Base-by-base conservation (phyloP, 306 rosid species). In the Cucumis hystrix region DNA sequence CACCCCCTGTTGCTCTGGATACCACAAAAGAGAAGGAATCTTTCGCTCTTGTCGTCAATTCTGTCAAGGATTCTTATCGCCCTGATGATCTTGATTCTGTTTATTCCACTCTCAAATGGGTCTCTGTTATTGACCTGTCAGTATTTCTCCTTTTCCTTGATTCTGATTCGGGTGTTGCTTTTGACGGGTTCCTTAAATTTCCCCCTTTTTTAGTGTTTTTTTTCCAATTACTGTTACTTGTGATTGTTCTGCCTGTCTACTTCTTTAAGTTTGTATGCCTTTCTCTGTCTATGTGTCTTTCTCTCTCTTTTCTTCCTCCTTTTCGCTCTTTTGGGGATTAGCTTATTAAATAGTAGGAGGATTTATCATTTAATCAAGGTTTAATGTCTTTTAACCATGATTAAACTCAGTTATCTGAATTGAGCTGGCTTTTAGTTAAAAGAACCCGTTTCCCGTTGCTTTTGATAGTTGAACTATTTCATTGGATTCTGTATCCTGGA, bases 91-190 rank as follows among this genome's bases (percentile, higher is more conserved):
- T 96, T 63, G 99, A 95, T 40, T 88, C 99, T 49, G 96, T 95
- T 33, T 91, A 83, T 75, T 80, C 97, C 57, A 90, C 99, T 74
- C 87, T 92, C 88, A 88, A 85, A 89, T 92, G 90, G 88, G 85
- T 90, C 82, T 91, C 99, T 78, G 90, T 95, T 55, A 87, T 95
- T 76, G 99, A 95, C 87, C 98, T 95, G 99, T 95, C 25, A 79
- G 96, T 83, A 55, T 52, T 35, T 79, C 43, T 40, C 55, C 54
- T 79, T 41, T 55, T 55, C 76, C 68, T 61, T 74, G 20, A 66
- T 78, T 73, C 16, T 21, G 57, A 76, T n/a, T 61, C 78, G 28
- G 15, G 74, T 66, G 10, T 71, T 73, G 47, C 59, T 73, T 52
- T 68, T 41, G 51, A 58, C 55, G 78, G 28, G 35, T 51, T 54